Evolutionary conservation across 805 yeast species (phyloP), one percentile per base, ranked within the genome.

Genomic region (Candida methanosorbosa): DNA sequence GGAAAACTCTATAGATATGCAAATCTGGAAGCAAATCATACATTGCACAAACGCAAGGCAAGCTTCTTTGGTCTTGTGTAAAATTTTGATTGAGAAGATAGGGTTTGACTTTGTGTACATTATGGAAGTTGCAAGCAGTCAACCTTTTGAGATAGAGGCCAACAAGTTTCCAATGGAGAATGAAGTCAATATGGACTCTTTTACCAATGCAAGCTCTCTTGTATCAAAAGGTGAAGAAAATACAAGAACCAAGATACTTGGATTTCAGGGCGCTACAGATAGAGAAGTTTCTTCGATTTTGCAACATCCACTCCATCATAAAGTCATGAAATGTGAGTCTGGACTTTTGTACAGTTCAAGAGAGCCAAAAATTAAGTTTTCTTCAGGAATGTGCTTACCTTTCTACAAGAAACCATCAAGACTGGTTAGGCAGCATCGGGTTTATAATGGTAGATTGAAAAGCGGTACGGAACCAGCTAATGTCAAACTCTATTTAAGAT

Each of bases 361-460:
- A 2, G 57, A 54, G 14, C 38, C 33, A 2, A 42, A 34, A 16
- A 50, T 66, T 6, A 50, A 49, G 31, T 70, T 61, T 39, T 68
- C 58, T 32, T 56, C 67, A 21, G 83, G 82, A 0, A 40, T 71
- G 3, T 57, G 72, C 16, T 64, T 75, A 66, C 77, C 81, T 1
- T 70, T 76, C 42, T 65, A 52, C 46, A 59, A 68, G 36, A 54
- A 57, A 24, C 54, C 58, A 15, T 57, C 74, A 3, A 68, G 60
- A 43, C 44, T 75, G 28, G 66, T 70, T 9, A 57, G 75, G 41
- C 25, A 62, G 50, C 41, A 55, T 6, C 8, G 23, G 11, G 8
- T 21, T 8, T 11, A 21, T 21, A 11, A n/a, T n/a, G n/a, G n/a
- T n/a, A n/a, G n/a, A n/a, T n/a, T 11, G 11, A 8, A 21, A 21